Conservation (phyloP, 192 early-diverging fungal genomes). For the Coemansia sp. region DNA sequence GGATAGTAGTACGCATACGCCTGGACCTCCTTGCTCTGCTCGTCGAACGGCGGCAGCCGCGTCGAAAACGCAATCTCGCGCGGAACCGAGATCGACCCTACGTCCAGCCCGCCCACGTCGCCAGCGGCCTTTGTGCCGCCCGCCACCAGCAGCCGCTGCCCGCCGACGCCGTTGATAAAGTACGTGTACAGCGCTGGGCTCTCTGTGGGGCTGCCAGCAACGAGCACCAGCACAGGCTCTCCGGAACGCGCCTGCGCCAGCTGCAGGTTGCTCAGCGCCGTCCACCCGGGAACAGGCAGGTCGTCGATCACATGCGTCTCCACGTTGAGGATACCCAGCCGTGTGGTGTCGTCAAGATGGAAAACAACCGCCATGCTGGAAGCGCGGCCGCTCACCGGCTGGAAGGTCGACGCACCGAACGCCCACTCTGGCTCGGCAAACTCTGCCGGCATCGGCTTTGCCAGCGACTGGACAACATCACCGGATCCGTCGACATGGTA, state of each 20-base stretch:
- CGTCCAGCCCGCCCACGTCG: not conserved
- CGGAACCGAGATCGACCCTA: constrained; percentile 64
- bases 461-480: constrained; percentile 48
- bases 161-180: constrained; percentile 27
- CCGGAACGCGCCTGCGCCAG: constrained; percentile 28
- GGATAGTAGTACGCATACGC: constrained; percentile 65
- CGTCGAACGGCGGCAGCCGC: constrained; percentile 31
- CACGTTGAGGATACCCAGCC: constrained; percentile 37
- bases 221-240: constrained; percentile 37
- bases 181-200: constrained; percentile 35
- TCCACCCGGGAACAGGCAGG: constrained; percentile 43
- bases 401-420: constrained; percentile 48
- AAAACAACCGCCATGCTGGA: constrained; percentile 30
- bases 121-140: not conserved
- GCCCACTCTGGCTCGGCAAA: constrained; percentile 65
- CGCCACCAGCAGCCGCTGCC: not conserved
- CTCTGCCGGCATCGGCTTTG: constrained; percentile 59
- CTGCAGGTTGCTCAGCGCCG: constrained; percentile 29
- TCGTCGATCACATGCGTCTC: constrained; percentile 28
- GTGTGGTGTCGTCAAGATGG: constrained; percentile 7
- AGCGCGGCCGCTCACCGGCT: constrained; percentile 30
- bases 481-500: constrained; percentile 54
- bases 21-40: not conserved
- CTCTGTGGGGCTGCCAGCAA: constrained; percentile 36
- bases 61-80: constrained; percentile 67